These are phyloP conservation scores for Fusarium bulbicola DNA, from an alignment of 2,329 filamentous ascomycete species.

Conservation along the genomic window DNA sequence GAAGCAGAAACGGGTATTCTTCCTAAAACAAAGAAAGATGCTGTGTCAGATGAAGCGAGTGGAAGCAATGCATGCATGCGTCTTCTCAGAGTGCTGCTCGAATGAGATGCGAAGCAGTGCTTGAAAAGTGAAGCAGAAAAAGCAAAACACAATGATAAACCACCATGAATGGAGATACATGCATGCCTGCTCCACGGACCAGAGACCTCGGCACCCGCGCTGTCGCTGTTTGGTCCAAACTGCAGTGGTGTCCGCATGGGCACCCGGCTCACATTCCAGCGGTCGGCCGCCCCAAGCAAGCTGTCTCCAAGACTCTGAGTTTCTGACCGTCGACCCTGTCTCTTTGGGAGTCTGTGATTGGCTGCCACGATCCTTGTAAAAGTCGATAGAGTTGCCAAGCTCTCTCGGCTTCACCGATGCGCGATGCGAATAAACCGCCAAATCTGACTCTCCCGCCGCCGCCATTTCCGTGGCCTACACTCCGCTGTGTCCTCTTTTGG, in stretches of 20 bases:
- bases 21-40: conserved; percentile 1
- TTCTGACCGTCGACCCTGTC: conserved; percentile 22
- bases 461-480: conserved; percentile 28
- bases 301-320: conserved; percentile 10
- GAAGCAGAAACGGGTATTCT: conserved; percentile 11
- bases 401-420: conserved; percentile 42
- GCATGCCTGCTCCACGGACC: not conserved
- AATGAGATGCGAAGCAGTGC: conserved; percentile 11
- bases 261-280: conserved; percentile 37
- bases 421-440: conserved; percentile 37
- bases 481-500: conserved; percentile 32
- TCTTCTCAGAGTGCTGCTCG: conserved; percentile 6
- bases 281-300: conserved; percentile 35
- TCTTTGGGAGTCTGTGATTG: conserved; percentile 25
- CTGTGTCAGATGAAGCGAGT: conserved; percentile 6
- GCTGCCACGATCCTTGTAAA: not conserved
- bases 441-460: conserved; percentile 29
- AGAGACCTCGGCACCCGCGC: conserved; percentile 23
- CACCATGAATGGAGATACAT: conserved; percentile 7
- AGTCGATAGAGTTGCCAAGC: conserved; percentile 41
- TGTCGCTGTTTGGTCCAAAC: not conserved
- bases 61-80: not conserved
- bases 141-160: conserved; percentile 10
- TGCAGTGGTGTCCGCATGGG: conserved; percentile 21
- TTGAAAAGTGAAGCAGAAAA: conserved; percentile 20